phyloP scores from a whole-genome alignment of 1,139 yeast species.

The Taphrina communis region DNA sequence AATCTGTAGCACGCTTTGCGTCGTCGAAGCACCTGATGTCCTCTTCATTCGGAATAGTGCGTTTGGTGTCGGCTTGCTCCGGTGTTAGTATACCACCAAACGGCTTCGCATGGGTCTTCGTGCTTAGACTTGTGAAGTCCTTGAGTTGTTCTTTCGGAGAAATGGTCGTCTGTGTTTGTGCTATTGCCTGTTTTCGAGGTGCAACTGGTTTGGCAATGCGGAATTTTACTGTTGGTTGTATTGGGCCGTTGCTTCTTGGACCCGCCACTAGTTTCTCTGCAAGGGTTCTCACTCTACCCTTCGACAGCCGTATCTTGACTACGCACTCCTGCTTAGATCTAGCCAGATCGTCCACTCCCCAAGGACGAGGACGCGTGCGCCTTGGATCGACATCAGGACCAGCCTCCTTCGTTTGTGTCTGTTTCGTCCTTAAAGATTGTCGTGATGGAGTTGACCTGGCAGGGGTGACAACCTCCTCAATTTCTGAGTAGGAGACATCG shows the following conservation, averaged over 20 bases:
- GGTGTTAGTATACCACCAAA: constrained; percentile 68
- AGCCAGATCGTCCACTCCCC: constrained; percentile 8
- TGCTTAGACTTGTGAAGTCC: constrained; percentile 16
- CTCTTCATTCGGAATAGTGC: constrained; percentile 63
- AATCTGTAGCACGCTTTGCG: constrained; percentile 46
- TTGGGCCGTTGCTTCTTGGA: background rate
- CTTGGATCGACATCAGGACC: background rate
- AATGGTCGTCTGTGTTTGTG: background rate
- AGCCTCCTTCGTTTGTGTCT: constrained; percentile 6
- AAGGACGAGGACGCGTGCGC: constrained; percentile 8
- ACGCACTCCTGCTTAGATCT: constrained; percentile 4
- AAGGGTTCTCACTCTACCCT: background rate
- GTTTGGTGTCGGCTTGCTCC: constrained; percentile 65
- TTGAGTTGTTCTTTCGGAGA: constrained; percentile 22
- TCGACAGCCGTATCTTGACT: constrained; percentile 9
- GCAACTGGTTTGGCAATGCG: constrained; percentile 26
- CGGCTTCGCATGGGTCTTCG: constrained; percentile 56
- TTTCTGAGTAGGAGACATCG: constrained; percentile 12
- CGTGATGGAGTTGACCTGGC: background rate
- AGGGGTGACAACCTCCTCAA: background rate
- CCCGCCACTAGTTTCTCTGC: background rate
- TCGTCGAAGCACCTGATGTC: constrained; percentile 61
- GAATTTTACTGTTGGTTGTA: constrained; percentile 6
- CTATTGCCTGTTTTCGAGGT: constrained; percentile 9
- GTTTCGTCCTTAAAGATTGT: constrained; percentile 16